Conservation (phyloP, 2,329 filamentous ascomycete genomes). For the Huntiella savannae region DNA sequence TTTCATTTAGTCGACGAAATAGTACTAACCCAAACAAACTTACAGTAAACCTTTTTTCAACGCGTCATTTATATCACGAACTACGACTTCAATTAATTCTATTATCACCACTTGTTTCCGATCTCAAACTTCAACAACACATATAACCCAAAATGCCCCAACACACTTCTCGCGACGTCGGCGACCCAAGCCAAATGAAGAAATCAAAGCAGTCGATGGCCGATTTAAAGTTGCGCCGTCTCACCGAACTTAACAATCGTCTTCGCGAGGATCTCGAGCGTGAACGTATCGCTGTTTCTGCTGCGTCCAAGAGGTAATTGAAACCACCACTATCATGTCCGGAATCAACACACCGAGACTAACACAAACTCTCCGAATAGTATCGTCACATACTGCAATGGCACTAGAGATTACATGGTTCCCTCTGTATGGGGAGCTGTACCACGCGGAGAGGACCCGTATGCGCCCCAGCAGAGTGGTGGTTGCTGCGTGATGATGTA, state of each 20-base stretch:
- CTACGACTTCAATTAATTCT: neutral
- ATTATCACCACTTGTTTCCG: neutral
- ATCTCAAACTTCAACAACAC: neutral
- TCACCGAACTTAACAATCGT: conserved; percentile 93
- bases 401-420: conserved; percentile 97
- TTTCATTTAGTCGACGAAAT: neutral
- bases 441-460: conserved; percentile 92
- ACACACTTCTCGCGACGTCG: conserved; percentile 47
- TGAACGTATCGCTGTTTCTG: conserved; percentile 86
- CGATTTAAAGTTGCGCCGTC: conserved; percentile 84
- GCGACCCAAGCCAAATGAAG: conserved; percentile 49
- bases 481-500: conserved; percentile 96
- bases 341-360: neutral
- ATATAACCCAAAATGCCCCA: conserved; percentile 34
- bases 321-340: neutral
- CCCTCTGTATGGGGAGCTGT: conserved; percentile 91
- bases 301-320: conserved; percentile 68
- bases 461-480: conserved; percentile 80
- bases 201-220: conserved; percentile 99
- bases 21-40: neutral
- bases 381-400: conserved; percentile 95
- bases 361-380: conserved; percentile 27
- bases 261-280: conserved; percentile 90
- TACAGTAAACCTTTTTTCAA: neutral
- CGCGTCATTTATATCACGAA: neutral